These are phyloP conservation scores for Austroboletus niveus DNA, from an alignment of 1,284 basidiomycete genomes.

Conservation along the genomic window DNA sequence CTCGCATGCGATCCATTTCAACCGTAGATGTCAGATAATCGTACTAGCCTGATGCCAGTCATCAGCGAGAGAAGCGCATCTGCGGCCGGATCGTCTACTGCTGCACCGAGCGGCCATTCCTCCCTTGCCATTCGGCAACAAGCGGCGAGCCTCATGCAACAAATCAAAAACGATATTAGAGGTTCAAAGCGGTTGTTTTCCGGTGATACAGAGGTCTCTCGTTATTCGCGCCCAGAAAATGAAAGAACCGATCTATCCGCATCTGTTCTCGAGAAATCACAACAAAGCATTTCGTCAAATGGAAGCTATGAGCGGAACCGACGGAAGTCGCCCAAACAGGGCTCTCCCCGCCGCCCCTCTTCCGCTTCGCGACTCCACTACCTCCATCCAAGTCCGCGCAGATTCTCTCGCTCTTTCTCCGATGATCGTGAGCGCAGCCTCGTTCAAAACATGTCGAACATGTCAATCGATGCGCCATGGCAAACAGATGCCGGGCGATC, in stretches of 20 bases:
- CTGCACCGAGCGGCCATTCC: slow-evolving; percentile 41
- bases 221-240: slow-evolving; percentile 38
- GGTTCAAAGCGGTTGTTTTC: slow-evolving; percentile 69
- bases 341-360: slow-evolving; percentile 28
- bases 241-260: slow-evolving; percentile 19
- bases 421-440: slow-evolving; percentile 29
- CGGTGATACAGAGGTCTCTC: slow-evolving; percentile 56
- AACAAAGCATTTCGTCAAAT: slow-evolving; percentile 16
- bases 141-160: slow-evolving; percentile 78
- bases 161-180: slow-evolving; percentile 75
- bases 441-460: slow-evolving; percentile 33
- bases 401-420: slow-evolving; percentile 20
- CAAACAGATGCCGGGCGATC: slow-evolving; percentile 18
- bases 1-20: neutral
- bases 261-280: slow-evolving; percentile 20
- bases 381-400: slow-evolving; percentile 28
- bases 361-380: slow-evolving; percentile 13
- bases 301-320: slow-evolving; percentile 21
- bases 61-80: slow-evolving; percentile 10
- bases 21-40: slow-evolving; percentile 13
- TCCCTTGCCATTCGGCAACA: slow-evolving; percentile 70
- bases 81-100: slow-evolving; percentile 26
- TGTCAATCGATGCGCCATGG: slow-evolving; percentile 36
- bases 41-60: slow-evolving; percentile 10
- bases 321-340: slow-evolving; percentile 23